Evolutionary conservation across 2,329 filamentous ascomycete species (phyloP), one percentile per base, ranked within the genome.

Genomic region (Metarhizium anisopliae): DNA sequence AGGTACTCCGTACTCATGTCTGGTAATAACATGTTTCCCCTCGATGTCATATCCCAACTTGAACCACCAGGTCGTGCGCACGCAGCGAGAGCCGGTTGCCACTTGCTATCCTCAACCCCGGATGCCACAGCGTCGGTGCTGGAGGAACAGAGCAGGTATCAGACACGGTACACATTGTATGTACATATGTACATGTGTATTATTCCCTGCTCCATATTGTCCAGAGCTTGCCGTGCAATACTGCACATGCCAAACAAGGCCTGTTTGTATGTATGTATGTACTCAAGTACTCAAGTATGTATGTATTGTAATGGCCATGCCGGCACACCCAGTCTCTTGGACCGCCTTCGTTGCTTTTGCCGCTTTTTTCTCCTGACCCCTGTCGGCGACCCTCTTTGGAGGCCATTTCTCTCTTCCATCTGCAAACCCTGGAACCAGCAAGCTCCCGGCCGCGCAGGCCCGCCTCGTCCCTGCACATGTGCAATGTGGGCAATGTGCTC

Each of bases 371-470:
- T 30, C 45, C 40, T 32, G 52, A 52, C 56, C 59, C 59, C 58
- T 58, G 57, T 45, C 51, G 57, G 50, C 49, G 53, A 53, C 49
- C 56, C 32, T 56, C 56, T 55, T 47, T 53, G 55, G 52, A 52
- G 40, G 30, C 50, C 55, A 51, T 35, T 47, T 52, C 47, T 51
- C 45, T 16, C 14, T 16, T 40, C 40, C 47, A 56, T 56, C 47
- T 51, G 16, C 47, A 56, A 51, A 54, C 50, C 55, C 14, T 16
- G 40, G 49, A 54, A 57, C 58, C 65, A 62, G 63, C 62, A 64
- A 61, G 58, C 54, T 64, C 64, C 65, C 64, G 58, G 60, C 63
- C 63, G 64, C 62, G 18, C 38, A 64, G 63, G 64, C 66, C 63
- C 54, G 59, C 53, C 59, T 58, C 56, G 59, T 62, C 59, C 58